These are phyloP conservation scores for Cercophora samala DNA, from an alignment of 495 filamentous ascomycete species.

Conservation along the genomic window DNA sequence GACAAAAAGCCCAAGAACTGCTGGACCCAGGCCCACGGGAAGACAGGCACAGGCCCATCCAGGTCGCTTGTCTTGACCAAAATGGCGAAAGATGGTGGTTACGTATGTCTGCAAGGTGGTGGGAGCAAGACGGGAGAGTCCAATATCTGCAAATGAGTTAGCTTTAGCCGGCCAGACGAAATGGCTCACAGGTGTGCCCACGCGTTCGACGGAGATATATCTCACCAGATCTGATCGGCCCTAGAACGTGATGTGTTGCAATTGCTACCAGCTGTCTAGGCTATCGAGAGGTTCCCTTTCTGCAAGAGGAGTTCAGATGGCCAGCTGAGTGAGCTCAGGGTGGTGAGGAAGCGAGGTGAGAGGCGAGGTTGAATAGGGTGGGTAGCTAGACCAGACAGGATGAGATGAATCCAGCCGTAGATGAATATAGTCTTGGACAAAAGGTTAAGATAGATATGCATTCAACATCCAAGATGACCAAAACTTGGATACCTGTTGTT, in stretches of 20 bases:
- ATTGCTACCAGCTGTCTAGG: neutral
- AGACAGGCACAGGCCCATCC: neutral
- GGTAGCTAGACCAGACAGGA: neutral
- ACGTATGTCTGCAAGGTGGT: neutral
- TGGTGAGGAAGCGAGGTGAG: neutral
- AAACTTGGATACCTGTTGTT: neutral
- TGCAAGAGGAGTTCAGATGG: neutral
- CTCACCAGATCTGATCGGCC: neutral
- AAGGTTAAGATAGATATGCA: neutral
- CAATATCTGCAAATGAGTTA: constrained; percentile 5
- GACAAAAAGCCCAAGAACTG: neutral
- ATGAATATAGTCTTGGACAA: neutral
- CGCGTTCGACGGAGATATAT: neutral
- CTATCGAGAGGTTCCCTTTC: neutral
- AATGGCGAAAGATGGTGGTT: neutral
- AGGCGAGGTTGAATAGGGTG: neutral
- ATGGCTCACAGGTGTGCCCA: neutral
- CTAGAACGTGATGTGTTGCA: neutral
- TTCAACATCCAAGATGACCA: neutral
- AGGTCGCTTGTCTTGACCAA: neutral
- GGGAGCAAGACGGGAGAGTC: neutral
- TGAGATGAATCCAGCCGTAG: neutral
- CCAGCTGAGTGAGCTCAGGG: neutral
- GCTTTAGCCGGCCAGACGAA: constrained; percentile 4
- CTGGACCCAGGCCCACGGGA: neutral